Percentiles rank a stretch among this genome's conserved stretches.
Evolutionary conservation across 2,329 filamentous ascomycete genomes (phyloP).

Genomic region (Calonectria honghensis): DNA sequence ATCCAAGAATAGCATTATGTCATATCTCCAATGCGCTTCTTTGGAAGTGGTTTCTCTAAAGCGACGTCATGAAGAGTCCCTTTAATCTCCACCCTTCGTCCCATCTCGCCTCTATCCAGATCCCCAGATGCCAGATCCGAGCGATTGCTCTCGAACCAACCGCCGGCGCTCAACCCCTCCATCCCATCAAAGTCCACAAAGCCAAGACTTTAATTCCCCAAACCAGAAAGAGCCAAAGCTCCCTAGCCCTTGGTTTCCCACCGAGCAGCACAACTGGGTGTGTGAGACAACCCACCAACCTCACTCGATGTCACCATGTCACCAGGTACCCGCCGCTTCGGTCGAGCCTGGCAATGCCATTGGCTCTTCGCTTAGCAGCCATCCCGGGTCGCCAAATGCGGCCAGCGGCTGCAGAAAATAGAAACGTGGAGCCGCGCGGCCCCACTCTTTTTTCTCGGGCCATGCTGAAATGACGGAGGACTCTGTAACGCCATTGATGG

Average conservation of each 20-base stretch:
- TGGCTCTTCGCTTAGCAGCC: constrained; percentile 44
- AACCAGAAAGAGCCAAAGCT: constrained; percentile 15
- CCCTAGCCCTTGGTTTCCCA: constrained; percentile 13
- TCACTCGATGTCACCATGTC: background rate
- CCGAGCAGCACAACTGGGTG: constrained; percentile 1
- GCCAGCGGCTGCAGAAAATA: constrained; percentile 56
- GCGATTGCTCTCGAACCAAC: constrained; percentile 31
- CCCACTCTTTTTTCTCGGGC: constrained; percentile 26
- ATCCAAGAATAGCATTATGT: background rate
- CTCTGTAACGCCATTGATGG: constrained; percentile 21
- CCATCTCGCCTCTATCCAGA: constrained; percentile 35
- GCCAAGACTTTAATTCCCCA: constrained; percentile 29
- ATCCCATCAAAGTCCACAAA: constrained; percentile 11
- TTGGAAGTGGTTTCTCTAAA: background rate
- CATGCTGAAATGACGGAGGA: constrained; percentile 26
- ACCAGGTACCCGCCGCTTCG: constrained; percentile 7
- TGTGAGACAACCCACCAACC: constrained; percentile 1
- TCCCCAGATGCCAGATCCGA: constrained; percentile 32
- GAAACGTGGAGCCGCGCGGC: constrained; percentile 45
- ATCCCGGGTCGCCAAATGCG: constrained; percentile 50
- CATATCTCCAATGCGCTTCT: background rate
- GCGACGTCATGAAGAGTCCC: constrained; percentile 21
- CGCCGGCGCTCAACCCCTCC: background rate
- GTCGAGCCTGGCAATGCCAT: constrained; percentile 23
- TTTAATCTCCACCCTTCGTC: constrained; percentile 12